phyloP scores from a whole-genome alignment of 2,329 filamentous ascomycete genomes.

The Exserohilum turcica region DNA sequence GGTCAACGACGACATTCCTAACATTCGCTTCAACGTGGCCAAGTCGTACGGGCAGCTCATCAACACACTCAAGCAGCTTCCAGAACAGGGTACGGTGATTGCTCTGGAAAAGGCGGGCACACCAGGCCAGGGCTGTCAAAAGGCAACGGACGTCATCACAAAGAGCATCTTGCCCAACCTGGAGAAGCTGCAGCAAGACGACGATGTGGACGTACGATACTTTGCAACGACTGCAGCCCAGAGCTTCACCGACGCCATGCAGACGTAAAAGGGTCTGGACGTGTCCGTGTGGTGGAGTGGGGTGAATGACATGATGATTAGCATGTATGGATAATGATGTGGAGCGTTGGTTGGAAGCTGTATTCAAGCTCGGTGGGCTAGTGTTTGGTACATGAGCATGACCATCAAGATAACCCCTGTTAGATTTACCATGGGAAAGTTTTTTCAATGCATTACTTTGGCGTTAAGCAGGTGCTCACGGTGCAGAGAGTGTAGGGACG shows the following conservation, averaged over 20 bases:
- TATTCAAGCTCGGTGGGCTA: constrained; percentile 15
- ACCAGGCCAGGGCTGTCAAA: constrained; percentile 64
- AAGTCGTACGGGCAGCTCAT: constrained; percentile 95
- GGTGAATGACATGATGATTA: constrained; percentile 24
- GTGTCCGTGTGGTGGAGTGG: constrained; percentile 3
- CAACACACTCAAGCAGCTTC: constrained; percentile 86
- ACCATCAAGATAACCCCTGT: constrained; percentile 36
- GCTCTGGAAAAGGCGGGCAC: constrained; percentile 79
- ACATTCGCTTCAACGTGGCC: constrained; percentile 99
- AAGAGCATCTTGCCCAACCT: constrained; percentile 86
- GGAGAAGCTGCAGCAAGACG: constrained; percentile 94
- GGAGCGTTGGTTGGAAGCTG: constrained; percentile 13
- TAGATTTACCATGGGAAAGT: constrained; percentile 27
- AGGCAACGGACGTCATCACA: constrained; percentile 79
- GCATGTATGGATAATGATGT: constrained; percentile 37
- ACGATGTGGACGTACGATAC: constrained; percentile 97
- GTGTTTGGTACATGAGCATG: constrained; percentile 34
- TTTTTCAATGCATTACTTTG: constrained; percentile 15
- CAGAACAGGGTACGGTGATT: constrained; percentile 83
- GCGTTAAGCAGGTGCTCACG: constrained; percentile 5
- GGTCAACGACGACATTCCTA: constrained; percentile 91
- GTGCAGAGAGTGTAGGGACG: background rate
- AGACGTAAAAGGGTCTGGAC: constrained; percentile 40
- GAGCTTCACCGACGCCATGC: constrained; percentile 50
- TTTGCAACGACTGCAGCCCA: constrained; percentile 89